phyloP scores from a whole-genome alignment of 2,329 filamentous ascomycete species.

The Chrysoporthe cubensis region DNA sequence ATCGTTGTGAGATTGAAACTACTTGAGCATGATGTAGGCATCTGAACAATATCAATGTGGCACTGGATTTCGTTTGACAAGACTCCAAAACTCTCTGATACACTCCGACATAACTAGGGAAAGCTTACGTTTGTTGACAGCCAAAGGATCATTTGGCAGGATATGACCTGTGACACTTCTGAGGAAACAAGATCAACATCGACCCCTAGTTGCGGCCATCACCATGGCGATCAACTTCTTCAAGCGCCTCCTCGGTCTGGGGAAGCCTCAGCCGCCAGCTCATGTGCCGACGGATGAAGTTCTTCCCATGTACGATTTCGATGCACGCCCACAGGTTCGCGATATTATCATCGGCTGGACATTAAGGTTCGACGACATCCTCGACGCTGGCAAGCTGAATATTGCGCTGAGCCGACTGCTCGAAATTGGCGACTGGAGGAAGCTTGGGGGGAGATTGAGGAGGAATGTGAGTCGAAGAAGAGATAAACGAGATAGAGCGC shows the following conservation, averaged over 20 bases:
- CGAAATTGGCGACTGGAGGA: slow-evolving; percentile 47
- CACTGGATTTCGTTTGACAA: neutral
- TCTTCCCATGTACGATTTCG: slow-evolving; percentile 40
- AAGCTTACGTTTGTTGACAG: neutral
- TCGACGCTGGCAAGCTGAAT: slow-evolving; percentile 45
- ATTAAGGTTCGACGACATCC: slow-evolving; percentile 46
- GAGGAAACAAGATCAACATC: neutral
- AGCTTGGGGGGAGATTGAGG: slow-evolving; percentile 49
- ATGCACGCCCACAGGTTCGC: slow-evolving; percentile 35
- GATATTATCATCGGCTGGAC: slow-evolving; percentile 38
- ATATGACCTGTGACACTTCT: neutral
- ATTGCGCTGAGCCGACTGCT: slow-evolving; percentile 43
- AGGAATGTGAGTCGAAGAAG: slow-evolving; percentile 38
- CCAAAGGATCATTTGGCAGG: neutral
- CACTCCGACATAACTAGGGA: neutral
- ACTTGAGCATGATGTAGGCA: neutral
- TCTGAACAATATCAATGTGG: neutral
- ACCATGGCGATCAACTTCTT: slow-evolving; percentile 17
- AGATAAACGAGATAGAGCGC: too few species aligned
- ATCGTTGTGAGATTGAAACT: neutral
- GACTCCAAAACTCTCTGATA: too few species aligned
- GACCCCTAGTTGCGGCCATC: neutral
- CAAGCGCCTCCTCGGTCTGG: slow-evolving; percentile 6
- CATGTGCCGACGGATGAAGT: slow-evolving; percentile 35
- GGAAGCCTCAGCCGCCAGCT: slow-evolving; percentile 13